Evolutionary conservation across 208 protist genomes (phyloP), one percentile per base, ranked within the genome.

Genomic region (Wallacemonas sp.): DNA sequence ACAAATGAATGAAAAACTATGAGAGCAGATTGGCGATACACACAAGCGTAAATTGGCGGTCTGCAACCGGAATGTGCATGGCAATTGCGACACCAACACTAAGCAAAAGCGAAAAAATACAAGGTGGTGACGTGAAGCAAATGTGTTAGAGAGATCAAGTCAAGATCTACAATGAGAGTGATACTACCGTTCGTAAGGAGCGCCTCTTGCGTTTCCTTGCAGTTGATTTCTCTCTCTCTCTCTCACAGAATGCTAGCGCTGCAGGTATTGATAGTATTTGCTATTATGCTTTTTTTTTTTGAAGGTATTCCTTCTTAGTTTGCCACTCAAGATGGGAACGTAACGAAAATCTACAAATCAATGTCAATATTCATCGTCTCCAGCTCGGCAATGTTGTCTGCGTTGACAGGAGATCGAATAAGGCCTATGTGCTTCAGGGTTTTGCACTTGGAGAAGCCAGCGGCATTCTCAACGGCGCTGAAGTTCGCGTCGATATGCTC

Each of bases 361-460:
- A 58, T 26, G 17, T 58, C 51, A n/a, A 58, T 58, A 41, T 34
- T 27, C 51, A 58, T 58, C n/a, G 9, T 19, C 22, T 58, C 2
- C 30, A 58, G 51, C 31, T 58, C 51, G 8, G 14, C 2, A 26
- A 58, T 34, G 51, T 31, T 58, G 15, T 26, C 51, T 2, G 34
- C 51, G n/a, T 17, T 58, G 15, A 58, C 30, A 8, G 51, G 51
- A 3, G 30, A 9, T 2, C 19, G 26, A 26, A 58, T 58, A 11
- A 39, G 30, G 12, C 9, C 51, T 6, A 58, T 31, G 51, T 41
- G 31, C 51, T 34, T 58, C 15, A 58, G 51, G 2, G 51, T 26
- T 2, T 8, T 58, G 51, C 51, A 58, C 28, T 6, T 19, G 30
- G n/a, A 30, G 15, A 58, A 24, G 11, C 51, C 51, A 8, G 24